Base-by-base conservation (phyloP, 1,284 basidiomycete genomes). In the Sporisorium reilianum region DNA sequence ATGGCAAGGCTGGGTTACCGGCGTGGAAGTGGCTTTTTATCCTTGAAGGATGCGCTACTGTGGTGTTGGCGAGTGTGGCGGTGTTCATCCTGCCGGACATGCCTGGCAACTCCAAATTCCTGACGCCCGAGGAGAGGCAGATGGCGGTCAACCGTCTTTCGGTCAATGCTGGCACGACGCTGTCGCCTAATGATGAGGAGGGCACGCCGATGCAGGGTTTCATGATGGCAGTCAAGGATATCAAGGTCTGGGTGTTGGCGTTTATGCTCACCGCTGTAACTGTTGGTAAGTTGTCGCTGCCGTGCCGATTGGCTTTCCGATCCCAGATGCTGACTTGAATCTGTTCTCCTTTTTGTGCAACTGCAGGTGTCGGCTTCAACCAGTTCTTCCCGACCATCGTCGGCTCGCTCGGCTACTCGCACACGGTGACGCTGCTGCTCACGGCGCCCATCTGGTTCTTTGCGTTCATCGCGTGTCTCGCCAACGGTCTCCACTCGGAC, bases 161-260 rank as follows among this genome's bases (percentile, higher is more conserved):
- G 12, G 62, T 73, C 93, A 56, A 92, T 80, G 82, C 89, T 90
- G 70, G 90, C 87, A 12, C 91, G 88, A 18, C 91, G 91, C 8
- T 88, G 88, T 49, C 55, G n/a, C 45, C 61, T 7, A 52, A 58
- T n/a, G 66, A 72, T 10, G 59, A 72, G 5, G 64, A 68, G 2
- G 74, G 66, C 79, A 94, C 91, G 22, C 92, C 73, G 2, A 55
- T 56, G 44, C 68, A 75, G 41, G 79, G 77, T 1, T 61, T 81
- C 50, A 9, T 68, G 7, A 61, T 75, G 56, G 70, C 75, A 2
- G 44, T 75, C 16, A 69, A 60, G 57, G 79, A 81, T 41, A 55
- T 65, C 57, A 73, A 74, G 36, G 69, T 75, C 11, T 80, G 70
- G 67, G 26, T 80, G 4, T 51, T 80, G 23, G 64, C 70, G 5